These are phyloP conservation scores for carrot (Daucus carota) DNA, from an alignment of 129 eudicot genomes.

Conservation along the genomic window DH1_v3.0 NC_030382.2:30147501-30148000, in stretches of 20 bases:
- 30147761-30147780: neutral
- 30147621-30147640: too few species aligned
- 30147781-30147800: neutral
- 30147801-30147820: neutral
- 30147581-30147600: too few species aligned
- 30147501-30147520: too few species aligned
- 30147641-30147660: too few species aligned
- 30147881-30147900: constrained; percentile 78
- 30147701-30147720: neutral
- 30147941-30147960: neutral
- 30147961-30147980: too few species aligned
- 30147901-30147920: constrained; percentile 79
- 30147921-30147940: constrained; percentile 62
- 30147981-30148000: too few species aligned
- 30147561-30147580: too few species aligned
- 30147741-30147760: neutral
- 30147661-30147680: too few species aligned
- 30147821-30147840: too few species aligned
- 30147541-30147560: too few species aligned
- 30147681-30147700: neutral
- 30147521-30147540: too few species aligned
- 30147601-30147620: too few species aligned
- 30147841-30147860: constrained; percentile 83
- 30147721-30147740: neutral
- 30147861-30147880: constrained; percentile 85